phyloP scores from a whole-genome alignment of 257 asterid genomes.

The Penstemon newberryi region DNA sequence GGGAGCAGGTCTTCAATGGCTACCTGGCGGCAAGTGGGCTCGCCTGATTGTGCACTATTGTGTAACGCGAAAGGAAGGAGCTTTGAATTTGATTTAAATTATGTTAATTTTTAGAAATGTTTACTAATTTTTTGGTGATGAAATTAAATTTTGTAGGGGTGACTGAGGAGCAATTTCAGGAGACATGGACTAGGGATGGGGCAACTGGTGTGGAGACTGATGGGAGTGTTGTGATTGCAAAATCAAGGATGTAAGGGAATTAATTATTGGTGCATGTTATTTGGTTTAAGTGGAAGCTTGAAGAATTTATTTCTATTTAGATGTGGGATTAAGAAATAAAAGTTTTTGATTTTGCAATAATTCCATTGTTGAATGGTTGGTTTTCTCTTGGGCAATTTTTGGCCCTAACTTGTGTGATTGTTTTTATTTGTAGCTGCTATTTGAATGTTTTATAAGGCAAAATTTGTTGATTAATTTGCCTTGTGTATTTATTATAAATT shows the following conservation, averaged over 20 bases:
- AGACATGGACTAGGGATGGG: slow-evolving; percentile 83
- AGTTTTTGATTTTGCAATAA: slow-evolving; percentile 35
- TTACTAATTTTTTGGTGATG: not conserved
- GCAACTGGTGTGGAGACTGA: slow-evolving; percentile 50
- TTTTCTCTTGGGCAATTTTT: slow-evolving; percentile 30
- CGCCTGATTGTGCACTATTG: no score
- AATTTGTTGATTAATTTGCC: not conserved
- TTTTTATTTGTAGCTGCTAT: slow-evolving; percentile 14
- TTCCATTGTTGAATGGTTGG: slow-evolving; percentile 28
- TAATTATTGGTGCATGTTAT: not conserved
- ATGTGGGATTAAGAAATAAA: slow-evolving; percentile 25
- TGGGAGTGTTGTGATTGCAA: slow-evolving; percentile 70
- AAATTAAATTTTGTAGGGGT: slow-evolving; percentile 52
- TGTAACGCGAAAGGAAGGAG: no score
- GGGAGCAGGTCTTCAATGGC: no score
- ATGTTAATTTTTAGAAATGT: not conserved
- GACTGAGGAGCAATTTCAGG: slow-evolving; percentile 92
- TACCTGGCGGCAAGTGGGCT: no score
- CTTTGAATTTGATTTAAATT: no score
- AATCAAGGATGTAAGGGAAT: slow-evolving; percentile 64
- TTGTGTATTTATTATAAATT: not conserved
- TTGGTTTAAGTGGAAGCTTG: slow-evolving; percentile 24
- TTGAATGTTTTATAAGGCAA: slow-evolving; percentile 21
- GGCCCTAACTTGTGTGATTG: slow-evolving; percentile 28
- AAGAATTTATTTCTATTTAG: slow-evolving; percentile 23